Evolutionary conservation across 805 yeast genomes (phyloP), one percentile per base, ranked within the genome.

Genomic region (Metschnikowia arizonensis): DNA sequence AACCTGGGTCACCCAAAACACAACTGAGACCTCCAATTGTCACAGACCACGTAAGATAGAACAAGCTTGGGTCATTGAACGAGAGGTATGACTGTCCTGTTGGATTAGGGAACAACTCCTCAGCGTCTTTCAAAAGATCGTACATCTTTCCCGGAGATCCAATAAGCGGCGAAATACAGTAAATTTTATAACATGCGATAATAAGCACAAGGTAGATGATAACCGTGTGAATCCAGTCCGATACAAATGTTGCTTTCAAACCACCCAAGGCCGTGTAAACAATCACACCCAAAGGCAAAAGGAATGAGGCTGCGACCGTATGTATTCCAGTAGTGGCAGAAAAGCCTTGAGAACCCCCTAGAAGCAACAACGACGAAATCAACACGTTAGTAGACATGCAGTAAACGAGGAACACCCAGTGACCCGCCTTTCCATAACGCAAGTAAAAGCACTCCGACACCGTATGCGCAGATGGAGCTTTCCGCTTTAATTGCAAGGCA

Each of bases 181-280:
- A 74, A 5, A 64, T 60, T 6, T 58, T 61, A 51, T 62, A 72
- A 7, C 54, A 55, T 3, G 68, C 47, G 6, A 63, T 57, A 23
- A 72, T 49, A 11, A 73, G 57, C 17, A 73, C 62, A 19, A 66
- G 51, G 48, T 67, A 72, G 37, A 75, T 67, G 42, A 75, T 67
- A 25, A 72, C 73, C 0, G 78, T 72, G 64, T 86, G 95, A 45
- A 78, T 72, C 60, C 82, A 86, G 62, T 86, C 95, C 1, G 93
- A 83, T 47, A 86, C 62, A 62, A 86, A 85, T 2, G 93, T 85
- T 2, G 95, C 89, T 58, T 82, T 85, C 57, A 86, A 75, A 54
- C 95, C 95, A 54, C 95, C 95, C 56, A 83, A 81, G 42, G 85
- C 63, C 2, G 91, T 85, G 64, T 85, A 86, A 31, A 83, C 62